Percentiles rank a stretch among this genome's conserved stretches.
Conservation (phyloP, 148 eudicot species). For the Vaccinium darrowii region DNA sequence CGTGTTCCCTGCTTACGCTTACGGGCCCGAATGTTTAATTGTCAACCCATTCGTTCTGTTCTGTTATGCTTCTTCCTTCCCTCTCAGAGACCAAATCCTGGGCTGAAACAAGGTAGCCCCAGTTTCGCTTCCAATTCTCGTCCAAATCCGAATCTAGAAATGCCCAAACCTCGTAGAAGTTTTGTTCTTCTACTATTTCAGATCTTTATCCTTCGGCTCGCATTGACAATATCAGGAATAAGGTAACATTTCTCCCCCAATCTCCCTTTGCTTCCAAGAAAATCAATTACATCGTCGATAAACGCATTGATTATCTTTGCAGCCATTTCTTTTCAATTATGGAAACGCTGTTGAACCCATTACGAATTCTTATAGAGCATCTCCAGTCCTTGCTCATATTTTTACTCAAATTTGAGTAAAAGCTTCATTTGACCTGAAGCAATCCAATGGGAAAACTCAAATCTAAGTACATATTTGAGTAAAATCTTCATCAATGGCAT, state of each 20-base stretch:
- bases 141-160: slow-evolving; percentile 9
- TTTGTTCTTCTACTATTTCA: neutral
- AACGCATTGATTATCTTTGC: neutral
- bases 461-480: neutral
- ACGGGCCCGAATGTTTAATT: too few species aligned
- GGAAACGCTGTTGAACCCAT: neutral
- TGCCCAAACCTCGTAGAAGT: slow-evolving; percentile 15
- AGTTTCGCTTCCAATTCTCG: neutral
- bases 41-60: too few species aligned
- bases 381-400: neutral
- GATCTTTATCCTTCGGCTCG: neutral
- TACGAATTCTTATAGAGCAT: neutral
- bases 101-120: neutral
- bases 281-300: neutral
- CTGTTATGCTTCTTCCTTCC: too few species aligned
- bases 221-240: slow-evolving; percentile 8
- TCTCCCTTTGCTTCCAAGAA: neutral
- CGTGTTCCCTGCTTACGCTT: too few species aligned
- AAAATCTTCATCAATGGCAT: neutral
- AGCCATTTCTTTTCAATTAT: neutral
- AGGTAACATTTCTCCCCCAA: neutral
- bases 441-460: neutral
- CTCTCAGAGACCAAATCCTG: neutral
- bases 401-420: neutral
- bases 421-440: neutral